Evolutionary conservation across 2,329 filamentous ascomycete species (phyloP).

Genomic region (Talaromyces sp.): DNA sequence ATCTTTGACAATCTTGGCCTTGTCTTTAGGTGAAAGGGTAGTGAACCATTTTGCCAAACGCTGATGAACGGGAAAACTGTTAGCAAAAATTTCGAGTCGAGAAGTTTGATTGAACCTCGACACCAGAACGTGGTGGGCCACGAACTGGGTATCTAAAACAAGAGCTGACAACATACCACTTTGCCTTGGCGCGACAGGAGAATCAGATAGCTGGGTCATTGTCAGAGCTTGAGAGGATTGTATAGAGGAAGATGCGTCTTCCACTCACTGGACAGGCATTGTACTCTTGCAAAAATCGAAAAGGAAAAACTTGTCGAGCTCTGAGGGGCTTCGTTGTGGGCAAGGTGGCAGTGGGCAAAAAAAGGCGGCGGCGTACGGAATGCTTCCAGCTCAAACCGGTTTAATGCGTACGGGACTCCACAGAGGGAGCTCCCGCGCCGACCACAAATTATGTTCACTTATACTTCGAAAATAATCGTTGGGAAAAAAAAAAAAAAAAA

Average conservation of each 20-base stretch:
- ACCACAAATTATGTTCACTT: not conserved
- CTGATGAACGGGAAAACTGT: slow-evolving; percentile 52
- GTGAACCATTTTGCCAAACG: slow-evolving; percentile 99
- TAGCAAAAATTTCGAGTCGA: slow-evolving; percentile 35
- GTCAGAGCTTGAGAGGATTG: slow-evolving; percentile 22
- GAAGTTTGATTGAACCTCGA: slow-evolving; percentile 19
- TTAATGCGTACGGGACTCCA: slow-evolving; percentile 13
- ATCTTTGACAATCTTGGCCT: slow-evolving; percentile 99
- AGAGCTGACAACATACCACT: slow-evolving; percentile 62
- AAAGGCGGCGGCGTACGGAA: slow-evolving; percentile 13
- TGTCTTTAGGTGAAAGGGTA: slow-evolving; percentile 93
- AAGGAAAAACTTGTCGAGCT: slow-evolving; percentile 3
- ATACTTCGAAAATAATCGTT: not conserved
- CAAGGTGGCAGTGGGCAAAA: slow-evolving; percentile 18
- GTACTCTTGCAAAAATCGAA: not conserved
- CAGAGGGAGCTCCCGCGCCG: slow-evolving; percentile 7
- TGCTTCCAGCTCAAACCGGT: not conserved
- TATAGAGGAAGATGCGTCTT: not conserved
- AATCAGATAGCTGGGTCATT: slow-evolving; percentile 77
- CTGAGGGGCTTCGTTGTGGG: slow-evolving; percentile 17
- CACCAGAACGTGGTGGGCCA: slow-evolving; percentile 34
- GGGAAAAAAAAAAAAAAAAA: too few species aligned
- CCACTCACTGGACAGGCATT: slow-evolving; percentile 19
- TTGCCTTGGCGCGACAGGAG: slow-evolving; percentile 97
- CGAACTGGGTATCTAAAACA: slow-evolving; percentile 38